Percentiles rank a stretch among this genome's conserved stretches.
These are phyloP conservation scores for Jatropha curcas DNA, from an alignment of 345 rosid species.

Conservation along the genomic window DNA sequence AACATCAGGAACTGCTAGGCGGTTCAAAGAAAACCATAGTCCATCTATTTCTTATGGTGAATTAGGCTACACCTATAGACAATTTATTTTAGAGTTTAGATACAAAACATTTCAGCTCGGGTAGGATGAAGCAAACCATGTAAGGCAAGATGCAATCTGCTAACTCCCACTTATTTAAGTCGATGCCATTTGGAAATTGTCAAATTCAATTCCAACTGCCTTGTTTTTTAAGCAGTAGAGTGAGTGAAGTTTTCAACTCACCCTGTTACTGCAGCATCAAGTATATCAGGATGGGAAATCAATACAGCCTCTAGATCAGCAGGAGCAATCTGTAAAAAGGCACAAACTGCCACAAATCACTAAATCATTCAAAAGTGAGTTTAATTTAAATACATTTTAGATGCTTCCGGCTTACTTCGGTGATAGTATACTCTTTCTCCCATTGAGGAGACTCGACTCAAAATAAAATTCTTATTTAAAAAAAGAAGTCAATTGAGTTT, in stretches of 20 bases:
- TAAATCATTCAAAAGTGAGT: not conserved
- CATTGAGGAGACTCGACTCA: not conserved
- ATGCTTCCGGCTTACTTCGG: no score
- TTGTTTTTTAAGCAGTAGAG: not conserved
- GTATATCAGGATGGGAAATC: slow-evolving; percentile 66
- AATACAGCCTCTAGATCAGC: slow-evolving; percentile 82
- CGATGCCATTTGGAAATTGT: not conserved
- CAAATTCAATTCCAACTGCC: no score
- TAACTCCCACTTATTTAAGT: no score
- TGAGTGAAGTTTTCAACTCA: slow-evolving; percentile 29
- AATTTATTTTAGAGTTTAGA: not conserved
- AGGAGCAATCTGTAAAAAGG: slow-evolving; percentile 72
- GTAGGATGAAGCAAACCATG: not conserved
- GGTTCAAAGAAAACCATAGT: not conserved
- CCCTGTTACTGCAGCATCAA: slow-evolving; percentile 77
- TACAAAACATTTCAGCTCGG: not conserved
- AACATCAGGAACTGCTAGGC: not conserved
- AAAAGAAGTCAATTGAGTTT: not conserved
- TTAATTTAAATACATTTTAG: not conserved
- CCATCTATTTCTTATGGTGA: no score
- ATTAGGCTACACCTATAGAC: not conserved
- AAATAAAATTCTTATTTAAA: no score
- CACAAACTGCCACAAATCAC: not conserved
- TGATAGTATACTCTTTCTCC: not conserved
- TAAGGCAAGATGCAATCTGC: no score